A percentile compares a stretch with the other conserved stretches of the same genome.
These are phyloP conservation scores for Paralagenidium karlingii DNA, from an alignment of 352 stramenopile genomes.

Conservation along the genomic window DNA sequence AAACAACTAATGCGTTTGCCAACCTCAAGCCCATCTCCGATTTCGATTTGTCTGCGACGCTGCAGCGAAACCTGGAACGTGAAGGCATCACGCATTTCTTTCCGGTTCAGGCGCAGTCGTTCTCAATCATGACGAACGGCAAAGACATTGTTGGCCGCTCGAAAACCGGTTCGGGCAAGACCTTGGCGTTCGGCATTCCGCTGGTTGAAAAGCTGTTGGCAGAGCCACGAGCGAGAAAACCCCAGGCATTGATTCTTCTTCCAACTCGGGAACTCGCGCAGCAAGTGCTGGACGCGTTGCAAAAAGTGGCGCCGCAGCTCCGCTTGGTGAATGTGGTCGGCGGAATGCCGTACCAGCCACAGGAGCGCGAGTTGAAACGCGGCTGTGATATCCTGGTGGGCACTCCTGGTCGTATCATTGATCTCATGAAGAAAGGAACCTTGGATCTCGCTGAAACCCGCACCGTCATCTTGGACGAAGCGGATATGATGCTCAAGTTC, in stretches of 20 bases:
- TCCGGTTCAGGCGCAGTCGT: constrained; percentile 74
- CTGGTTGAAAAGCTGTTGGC: constrained; percentile 63
- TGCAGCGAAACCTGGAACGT: constrained; percentile 38
- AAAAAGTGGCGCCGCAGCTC: constrained; percentile 81
- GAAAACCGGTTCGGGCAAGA: constrained; percentile 77
- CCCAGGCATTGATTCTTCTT: constrained; percentile 90
- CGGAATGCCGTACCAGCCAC: constrained; percentile 86
- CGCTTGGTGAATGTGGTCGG: constrained; percentile 87
- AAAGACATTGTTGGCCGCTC: constrained; percentile 75
- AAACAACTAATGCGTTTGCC: too few relatives aligned
- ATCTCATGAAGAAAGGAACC: constrained; percentile 90
- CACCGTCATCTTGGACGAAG: constrained; percentile 92
- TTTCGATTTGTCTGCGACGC: constrained; percentile 45
- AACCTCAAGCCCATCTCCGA: constrained; percentile 54
- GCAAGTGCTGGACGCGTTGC: constrained; percentile 91
- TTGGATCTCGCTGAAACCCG: constrained; percentile 85
- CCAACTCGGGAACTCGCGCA: constrained; percentile 95
- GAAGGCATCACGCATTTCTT: constrained; percentile 74
- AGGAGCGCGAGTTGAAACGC: constrained; percentile 84
- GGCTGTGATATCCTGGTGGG: constrained; percentile 92
- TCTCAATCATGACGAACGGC: constrained; percentile 65
- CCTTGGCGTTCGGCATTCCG: constrained; percentile 57
- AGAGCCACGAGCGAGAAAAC: constrained; percentile 7
- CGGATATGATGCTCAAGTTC: constrained; percentile 98
- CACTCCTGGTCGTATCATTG: constrained; percentile 94